These are phyloP conservation scores for Ormosia emarginata DNA, from an alignment of 306 rosid species.

Conservation along the genomic window DNA sequence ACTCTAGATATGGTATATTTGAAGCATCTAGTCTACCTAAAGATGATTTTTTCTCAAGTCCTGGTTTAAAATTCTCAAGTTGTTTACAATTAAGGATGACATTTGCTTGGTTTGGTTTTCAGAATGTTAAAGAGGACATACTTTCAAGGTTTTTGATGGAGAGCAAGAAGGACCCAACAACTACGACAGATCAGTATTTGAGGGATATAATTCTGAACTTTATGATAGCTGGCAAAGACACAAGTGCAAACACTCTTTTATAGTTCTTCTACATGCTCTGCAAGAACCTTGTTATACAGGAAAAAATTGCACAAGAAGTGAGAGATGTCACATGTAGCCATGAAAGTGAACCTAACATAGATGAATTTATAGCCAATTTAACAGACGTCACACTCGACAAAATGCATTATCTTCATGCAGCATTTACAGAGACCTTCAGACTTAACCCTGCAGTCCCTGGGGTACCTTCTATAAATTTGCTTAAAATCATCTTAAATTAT, in stretches of 20 bases:
- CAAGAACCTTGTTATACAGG: slow-evolving; percentile 70
- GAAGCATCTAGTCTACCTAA: not conserved
- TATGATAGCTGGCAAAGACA: slow-evolving; percentile 75
- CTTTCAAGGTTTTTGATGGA: slow-evolving; percentile 77
- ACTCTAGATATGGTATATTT: not conserved
- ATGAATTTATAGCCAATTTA: slow-evolving; percentile 44
- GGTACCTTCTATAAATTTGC: slow-evolving; percentile 26
- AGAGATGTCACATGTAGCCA: slow-evolving; percentile 38
- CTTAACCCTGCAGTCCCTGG: slow-evolving; percentile 67
- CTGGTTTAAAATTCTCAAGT: not conserved
- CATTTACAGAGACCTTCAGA: slow-evolving; percentile 78
- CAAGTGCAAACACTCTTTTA: slow-evolving; percentile 65
- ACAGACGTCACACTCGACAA: slow-evolving; percentile 52
- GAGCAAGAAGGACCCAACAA: slow-evolving; percentile 52
- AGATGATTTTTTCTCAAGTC: not conserved
- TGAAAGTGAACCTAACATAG: slow-evolving; percentile 25
- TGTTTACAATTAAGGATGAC: not conserved
- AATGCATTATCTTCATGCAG: slow-evolving; percentile 87
- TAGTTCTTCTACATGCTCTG: slow-evolving; percentile 84
- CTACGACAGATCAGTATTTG: slow-evolving; percentile 55
- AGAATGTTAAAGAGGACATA: slow-evolving; percentile 69
- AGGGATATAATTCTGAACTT: slow-evolving; percentile 70
- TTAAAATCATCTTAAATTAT: not conserved
- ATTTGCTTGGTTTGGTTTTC: not conserved
- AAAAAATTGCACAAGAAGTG: slow-evolving; percentile 65